Base-by-base conservation (phyloP, 75 land plant genomes). In the Sequoia sempervirens region DNA sequence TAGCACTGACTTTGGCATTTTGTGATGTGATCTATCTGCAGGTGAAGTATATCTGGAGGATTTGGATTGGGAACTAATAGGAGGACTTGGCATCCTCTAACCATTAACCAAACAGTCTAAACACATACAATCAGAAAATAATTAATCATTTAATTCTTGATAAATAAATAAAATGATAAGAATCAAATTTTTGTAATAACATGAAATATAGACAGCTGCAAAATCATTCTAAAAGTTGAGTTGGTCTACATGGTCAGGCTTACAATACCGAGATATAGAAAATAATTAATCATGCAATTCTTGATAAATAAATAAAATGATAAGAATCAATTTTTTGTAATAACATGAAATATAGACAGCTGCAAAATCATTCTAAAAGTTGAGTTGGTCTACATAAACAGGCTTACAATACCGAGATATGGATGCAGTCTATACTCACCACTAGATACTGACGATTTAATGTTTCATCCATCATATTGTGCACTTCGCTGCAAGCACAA, bases 401-500 rank as follows among this genome's bases (percentile, higher is more conserved):
- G 45, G n/a, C 10, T 78, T 20, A 41, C 46, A 43, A 78, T 20
- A 78, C 5, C 20, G 80, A 38, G 12, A 17, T 2, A 23, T 40
- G 47, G 47, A 43, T 38, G 73, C 36, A 13, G 15, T 40, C 9
- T 40, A 78, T n/a, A 40, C 90, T 90, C 83, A 97, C 97, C 83
- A 80, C 20, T 28, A 85, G 40, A 85, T 95, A 97, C 82, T 97
- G 99, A 75, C 92, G 89, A n/a, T 89, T 82, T 17, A 97, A 68
- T 4, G 95, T 97, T 79, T 97, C 97, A 78, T 85, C 91, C 86
- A 87, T 90, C 81, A 93, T 82, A 85, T 97, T 95, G 86, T 97
- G 94, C 14, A 85, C 82, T 84, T 97, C 97, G 87, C 99, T 97
- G 92, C 83, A 88, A 85, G 74, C 88, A 79, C 69, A 38, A 52